phyloP scores from a whole-genome alignment of 2,329 filamentous ascomycete genomes.

The Cladophialophora immunda region DNA sequence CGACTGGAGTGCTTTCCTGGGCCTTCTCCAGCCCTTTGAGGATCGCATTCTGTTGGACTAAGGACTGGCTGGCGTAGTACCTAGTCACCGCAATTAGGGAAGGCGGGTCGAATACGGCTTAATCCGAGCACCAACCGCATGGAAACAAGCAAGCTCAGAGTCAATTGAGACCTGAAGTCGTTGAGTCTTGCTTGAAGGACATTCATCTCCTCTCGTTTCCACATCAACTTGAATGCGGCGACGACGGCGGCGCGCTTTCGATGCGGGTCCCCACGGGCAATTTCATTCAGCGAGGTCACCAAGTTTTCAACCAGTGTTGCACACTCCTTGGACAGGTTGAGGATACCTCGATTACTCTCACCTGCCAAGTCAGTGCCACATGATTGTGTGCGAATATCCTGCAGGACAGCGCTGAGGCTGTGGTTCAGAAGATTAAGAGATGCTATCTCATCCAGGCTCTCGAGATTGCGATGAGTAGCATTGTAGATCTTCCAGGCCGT shows the following conservation, averaged over 20 bases:
- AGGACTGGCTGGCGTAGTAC: conserved; percentile 2
- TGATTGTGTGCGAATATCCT: conserved; percentile 5
- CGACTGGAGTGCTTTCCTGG: not conserved
- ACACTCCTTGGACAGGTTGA: not conserved
- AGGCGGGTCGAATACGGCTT: not conserved
- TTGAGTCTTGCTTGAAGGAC: conserved; percentile 17
- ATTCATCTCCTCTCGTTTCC: conserved; percentile 28
- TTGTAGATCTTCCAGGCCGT: conserved; percentile 2
- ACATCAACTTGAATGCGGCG: conserved; percentile 22
- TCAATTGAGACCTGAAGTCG: conserved; percentile 23
- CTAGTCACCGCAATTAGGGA: not conserved
- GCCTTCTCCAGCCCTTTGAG: not conserved
- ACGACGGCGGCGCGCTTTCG: conserved; percentile 25
- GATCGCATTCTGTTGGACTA: conserved; percentile 4
- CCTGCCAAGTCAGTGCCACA: not conserved
- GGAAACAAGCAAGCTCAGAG: conserved; percentile 23
- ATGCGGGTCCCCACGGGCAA: not conserved
- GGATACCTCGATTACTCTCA: not conserved
- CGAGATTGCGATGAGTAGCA: not conserved
- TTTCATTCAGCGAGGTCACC: not conserved
- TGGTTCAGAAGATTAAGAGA: not conserved
- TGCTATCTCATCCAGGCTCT: not conserved
- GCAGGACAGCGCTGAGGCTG: not conserved
- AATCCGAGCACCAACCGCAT: conserved; percentile 13
- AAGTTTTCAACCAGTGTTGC: not conserved